Conservation (phyloP, 1,284 basidiomycete genomes). For the Gyrodon tennesseensis region DNA sequence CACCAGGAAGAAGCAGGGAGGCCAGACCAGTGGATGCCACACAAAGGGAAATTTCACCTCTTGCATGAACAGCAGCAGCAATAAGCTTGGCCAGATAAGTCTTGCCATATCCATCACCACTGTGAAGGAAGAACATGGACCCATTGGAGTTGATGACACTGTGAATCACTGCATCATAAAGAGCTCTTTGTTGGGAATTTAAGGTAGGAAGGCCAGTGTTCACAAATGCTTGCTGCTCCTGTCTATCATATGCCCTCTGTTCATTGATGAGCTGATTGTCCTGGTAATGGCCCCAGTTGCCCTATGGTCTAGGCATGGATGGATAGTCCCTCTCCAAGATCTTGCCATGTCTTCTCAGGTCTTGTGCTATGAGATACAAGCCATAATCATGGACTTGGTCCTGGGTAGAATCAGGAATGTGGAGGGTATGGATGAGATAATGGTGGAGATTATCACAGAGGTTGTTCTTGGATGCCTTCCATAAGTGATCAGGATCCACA, state of each 20-base stretch:
- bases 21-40: conserved; percentile 35
- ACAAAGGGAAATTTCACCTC: conserved; percentile 45
- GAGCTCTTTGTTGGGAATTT: conserved; percentile 15
- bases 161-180: conserved; percentile 24
- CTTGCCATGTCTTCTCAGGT: conserved; percentile 13
- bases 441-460: conserved; percentile 42
- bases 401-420: not conserved
- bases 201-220: conserved; percentile 16
- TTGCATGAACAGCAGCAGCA: conserved; percentile 37
- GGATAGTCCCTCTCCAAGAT: conserved; percentile 37
- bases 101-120: conserved; percentile 53
- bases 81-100: conserved; percentile 52
- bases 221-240: conserved; percentile 24
- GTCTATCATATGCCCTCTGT: conserved; percentile 44
- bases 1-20: conserved; percentile 23
- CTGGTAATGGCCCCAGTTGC: conserved; percentile 36
- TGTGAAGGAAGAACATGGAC: conserved; percentile 49
- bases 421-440: conserved; percentile 5
- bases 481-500: not conserved
- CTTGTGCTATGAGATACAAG: not conserved
- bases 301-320: conserved; percentile 39
- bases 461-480: conserved; percentile 20
- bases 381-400: not conserved
- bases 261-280: conserved; percentile 47
- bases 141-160: conserved; percentile 17